phyloP scores from a whole-genome alignment of 352 stramenopile species.

The Aphanomyces invadans region DNA sequence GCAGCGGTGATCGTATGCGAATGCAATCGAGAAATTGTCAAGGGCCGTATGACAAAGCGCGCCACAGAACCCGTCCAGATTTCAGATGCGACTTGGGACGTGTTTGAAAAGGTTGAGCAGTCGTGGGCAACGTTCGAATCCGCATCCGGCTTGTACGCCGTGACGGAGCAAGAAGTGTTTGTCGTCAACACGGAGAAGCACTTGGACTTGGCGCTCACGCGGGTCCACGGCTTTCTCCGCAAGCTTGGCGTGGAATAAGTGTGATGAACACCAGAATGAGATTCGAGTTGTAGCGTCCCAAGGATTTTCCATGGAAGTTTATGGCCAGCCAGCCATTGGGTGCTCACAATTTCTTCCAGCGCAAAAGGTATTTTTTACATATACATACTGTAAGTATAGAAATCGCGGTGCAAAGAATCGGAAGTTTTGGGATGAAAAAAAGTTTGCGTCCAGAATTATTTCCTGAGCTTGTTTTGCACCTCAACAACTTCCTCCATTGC shows the following conservation, averaged over 20 bases:
- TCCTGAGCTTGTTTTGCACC: too few species aligned
- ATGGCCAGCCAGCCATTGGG: too few species aligned
- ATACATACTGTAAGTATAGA: too few species aligned
- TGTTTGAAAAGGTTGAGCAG: slow-evolving; percentile 59
- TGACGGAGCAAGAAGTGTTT: slow-evolving; percentile 30
- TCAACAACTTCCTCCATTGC: too few species aligned
- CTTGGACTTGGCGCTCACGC: slow-evolving; percentile 49
- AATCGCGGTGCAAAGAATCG: too few species aligned
- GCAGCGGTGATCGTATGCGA: slow-evolving; percentile 51
- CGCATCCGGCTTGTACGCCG: slow-evolving; percentile 25
- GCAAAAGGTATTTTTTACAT: too few species aligned
- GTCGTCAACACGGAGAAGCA: slow-evolving; percentile 66
- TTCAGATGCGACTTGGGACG: slow-evolving; percentile 58
- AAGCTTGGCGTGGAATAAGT: slow-evolving; percentile 31
- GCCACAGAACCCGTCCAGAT: slow-evolving; percentile 32
- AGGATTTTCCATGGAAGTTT: not conserved
- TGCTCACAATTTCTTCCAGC: too few species aligned
- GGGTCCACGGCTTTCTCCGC: slow-evolving; percentile 47
- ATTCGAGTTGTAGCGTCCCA: too few species aligned
- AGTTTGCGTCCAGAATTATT: too few species aligned
- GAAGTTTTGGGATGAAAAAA: too few species aligned
- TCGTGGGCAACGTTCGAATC: slow-evolving; percentile 36
- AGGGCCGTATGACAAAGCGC: slow-evolving; percentile 49
- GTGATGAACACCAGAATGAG: too few species aligned
- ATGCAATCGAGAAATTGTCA: slow-evolving; percentile 62